Evolutionary conservation across 2,329 filamentous ascomycete genomes (phyloP), one percentile per base, ranked within the genome.

Genomic region (Botrytis paeoniae): DNA sequence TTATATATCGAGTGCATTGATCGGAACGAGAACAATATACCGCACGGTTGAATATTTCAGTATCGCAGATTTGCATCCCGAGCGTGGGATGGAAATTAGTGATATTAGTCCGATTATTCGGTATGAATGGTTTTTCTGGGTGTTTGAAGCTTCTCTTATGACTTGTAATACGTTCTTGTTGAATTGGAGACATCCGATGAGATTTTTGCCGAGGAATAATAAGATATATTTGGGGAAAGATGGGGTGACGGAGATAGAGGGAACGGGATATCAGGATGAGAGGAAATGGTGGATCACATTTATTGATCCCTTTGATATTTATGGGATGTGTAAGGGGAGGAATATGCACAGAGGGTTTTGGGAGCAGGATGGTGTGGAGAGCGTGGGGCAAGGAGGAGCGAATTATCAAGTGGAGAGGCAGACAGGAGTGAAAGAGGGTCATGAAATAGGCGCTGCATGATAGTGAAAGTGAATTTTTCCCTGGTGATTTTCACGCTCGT

Each of bases 1-100:
- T 3, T 90, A 89, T 77, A 77, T 81, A 54, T 87, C 84, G 74
- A 85, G 85, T 16, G 71, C 77, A 0, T 81, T 89, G 62, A 85
- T 90, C 73, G 80, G 86, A 10, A 79, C 83, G 1, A 85, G 89
- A 35, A 90, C 87, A 71, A 83, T 90, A 72, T 91, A 85, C 78
- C 85, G 89, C 12, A 83, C 87, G 0, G 83, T 88, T n/a, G 88
- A 91, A 80, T 89, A 87, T 81, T 89, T 89, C 75, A 83, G 82
- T 69, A 78, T 86, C n/a, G 81, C 84, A 0, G 76, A 80, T 39
- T 79, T 85, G 20, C 81, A 85, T 37, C 81, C 81, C 32, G 75
- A 80, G 61, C 43, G 61, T 0, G 81, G 82, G 43, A 35, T 72
- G 2, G 78, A 83, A 51, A 79, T 81, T 5, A 76, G 69, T 43